phyloP scores from a whole-genome alignment of 306 rosid genomes.

The Trifolium repens region DNA sequence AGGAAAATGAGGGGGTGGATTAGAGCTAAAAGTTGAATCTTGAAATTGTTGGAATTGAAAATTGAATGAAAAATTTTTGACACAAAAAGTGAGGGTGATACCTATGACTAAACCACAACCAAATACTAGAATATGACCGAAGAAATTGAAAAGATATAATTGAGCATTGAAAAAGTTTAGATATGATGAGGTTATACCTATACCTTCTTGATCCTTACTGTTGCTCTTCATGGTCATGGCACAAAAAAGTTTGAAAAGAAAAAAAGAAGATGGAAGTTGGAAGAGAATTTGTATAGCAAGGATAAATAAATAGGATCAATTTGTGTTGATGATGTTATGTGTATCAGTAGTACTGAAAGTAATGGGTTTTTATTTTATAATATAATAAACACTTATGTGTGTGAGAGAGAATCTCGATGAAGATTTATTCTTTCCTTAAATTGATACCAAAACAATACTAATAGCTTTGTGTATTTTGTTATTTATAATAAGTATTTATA shows the following conservation, averaged over 20 bases:
- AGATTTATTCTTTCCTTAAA: slow-evolving; percentile 29
- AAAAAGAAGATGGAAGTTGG: neutral
- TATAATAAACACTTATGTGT: neutral
- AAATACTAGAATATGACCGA: slow-evolving; percentile 52
- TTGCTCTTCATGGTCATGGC: slow-evolving; percentile 40
- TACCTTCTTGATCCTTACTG: slow-evolving; percentile 37
- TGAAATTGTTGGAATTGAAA: slow-evolving; percentile 43
- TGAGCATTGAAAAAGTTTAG: slow-evolving; percentile 47
- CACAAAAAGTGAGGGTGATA: slow-evolving; percentile 51
- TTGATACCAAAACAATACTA: slow-evolving; percentile 42
- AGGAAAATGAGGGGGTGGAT: neutral
- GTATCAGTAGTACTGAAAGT: neutral
- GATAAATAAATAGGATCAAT: neutral
- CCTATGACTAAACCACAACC: slow-evolving; percentile 70
- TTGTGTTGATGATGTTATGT: neutral
- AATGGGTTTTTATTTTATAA: slow-evolving; percentile 8
- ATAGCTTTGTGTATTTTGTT: neutral
- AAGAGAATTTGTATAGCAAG: neutral
- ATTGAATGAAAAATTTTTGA: slow-evolving; percentile 45
- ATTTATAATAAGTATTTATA: neutral
- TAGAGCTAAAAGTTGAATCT: neutral
- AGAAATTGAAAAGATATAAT: slow-evolving; percentile 49
- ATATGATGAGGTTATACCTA: slow-evolving; percentile 36
- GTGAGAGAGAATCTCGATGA: slow-evolving; percentile 9
- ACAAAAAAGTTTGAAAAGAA: neutral